Percentiles rank a stretch among this genome's conserved stretches.
Conservation (phyloP, 2,329 filamentous ascomycete species). For the Aspergillus sp. region DNA sequence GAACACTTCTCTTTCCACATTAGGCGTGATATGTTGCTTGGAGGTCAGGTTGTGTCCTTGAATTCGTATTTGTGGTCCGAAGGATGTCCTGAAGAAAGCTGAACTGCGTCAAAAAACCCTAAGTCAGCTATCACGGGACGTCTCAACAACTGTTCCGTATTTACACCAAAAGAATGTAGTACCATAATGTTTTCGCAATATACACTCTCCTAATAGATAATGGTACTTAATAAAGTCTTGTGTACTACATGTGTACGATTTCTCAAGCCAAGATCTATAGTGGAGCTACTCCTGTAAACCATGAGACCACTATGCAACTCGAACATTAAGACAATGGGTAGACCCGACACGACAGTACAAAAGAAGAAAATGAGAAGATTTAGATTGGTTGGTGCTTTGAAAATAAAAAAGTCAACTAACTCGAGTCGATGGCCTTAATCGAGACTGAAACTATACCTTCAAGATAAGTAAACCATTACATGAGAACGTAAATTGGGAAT, state of each 20-base stretch:
- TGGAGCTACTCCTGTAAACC: no score
- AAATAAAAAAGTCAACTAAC: not conserved
- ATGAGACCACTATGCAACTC: not conserved
- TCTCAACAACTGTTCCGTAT: not conserved
- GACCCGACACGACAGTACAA: not conserved
- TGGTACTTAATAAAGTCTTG: no score
- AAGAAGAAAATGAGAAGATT: not conserved
- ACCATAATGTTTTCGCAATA: not conserved
- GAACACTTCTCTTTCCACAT: constrained; percentile 17
- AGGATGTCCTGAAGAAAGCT: not conserved
- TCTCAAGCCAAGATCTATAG: not conserved
- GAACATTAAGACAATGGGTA: not conserved
- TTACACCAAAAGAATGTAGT: not conserved
- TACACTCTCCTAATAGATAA: no score
- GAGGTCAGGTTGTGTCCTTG: not conserved
- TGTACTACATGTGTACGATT: not conserved
- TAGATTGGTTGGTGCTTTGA: not conserved
- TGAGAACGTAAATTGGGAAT: not conserved
- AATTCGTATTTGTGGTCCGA: not conserved
- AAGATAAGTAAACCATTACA: not conserved
- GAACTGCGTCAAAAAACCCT: not conserved
- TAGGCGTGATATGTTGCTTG: constrained; percentile 5
- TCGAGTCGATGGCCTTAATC: not conserved
- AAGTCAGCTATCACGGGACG: not conserved
- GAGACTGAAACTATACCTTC: not conserved